These are phyloP conservation scores for Maudiozyma pseudohumilis DNA, from an alignment of 805 yeast genomes.

Conservation along the genomic window DNA sequence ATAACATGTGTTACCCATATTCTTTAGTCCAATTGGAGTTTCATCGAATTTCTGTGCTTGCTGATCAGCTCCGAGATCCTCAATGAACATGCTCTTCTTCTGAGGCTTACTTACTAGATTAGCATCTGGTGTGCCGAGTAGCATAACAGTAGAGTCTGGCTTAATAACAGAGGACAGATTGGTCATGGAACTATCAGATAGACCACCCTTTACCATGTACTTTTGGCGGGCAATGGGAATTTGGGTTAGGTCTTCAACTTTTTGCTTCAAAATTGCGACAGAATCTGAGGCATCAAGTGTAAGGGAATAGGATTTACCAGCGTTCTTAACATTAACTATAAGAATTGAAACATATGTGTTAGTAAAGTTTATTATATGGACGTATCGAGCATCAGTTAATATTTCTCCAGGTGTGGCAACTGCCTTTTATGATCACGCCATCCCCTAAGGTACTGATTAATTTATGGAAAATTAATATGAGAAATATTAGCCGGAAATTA, in stretches of 20 bases:
- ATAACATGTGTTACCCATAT: conserved; percentile 94
- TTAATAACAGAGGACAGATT: conserved; percentile 41
- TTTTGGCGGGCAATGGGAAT: conserved; percentile 89
- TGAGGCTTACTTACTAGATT: conserved; percentile 44
- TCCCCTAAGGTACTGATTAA: too few species aligned
- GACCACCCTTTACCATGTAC: conserved; percentile 78
- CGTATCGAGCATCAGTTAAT: too few species aligned
- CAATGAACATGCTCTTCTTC: conserved; percentile 49
- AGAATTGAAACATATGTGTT: background rate
- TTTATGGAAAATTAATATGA: too few species aligned
- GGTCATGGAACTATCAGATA: conserved; percentile 54
- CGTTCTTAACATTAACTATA: conserved; percentile 43
- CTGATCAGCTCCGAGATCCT: conserved; percentile 45
- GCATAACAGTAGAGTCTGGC: conserved; percentile 65
- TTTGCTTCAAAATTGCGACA: conserved; percentile 51
- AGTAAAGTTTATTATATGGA: too few species aligned
- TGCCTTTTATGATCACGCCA: background rate
- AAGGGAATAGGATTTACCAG: conserved; percentile 58
- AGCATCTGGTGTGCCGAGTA: conserved; percentile 81
- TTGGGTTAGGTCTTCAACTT: conserved; percentile 61
- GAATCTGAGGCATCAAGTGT: conserved; percentile 21
- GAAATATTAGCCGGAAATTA: too few species aligned
- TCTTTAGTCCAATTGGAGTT: conserved; percentile 84
- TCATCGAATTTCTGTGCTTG: conserved; percentile 31
- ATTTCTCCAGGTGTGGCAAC: too few species aligned